Evolutionary conservation across 208 protist genomes (phyloP), one percentile per base, ranked within the genome.

Genomic region (Acanthamoeba lenticulata): DNA sequence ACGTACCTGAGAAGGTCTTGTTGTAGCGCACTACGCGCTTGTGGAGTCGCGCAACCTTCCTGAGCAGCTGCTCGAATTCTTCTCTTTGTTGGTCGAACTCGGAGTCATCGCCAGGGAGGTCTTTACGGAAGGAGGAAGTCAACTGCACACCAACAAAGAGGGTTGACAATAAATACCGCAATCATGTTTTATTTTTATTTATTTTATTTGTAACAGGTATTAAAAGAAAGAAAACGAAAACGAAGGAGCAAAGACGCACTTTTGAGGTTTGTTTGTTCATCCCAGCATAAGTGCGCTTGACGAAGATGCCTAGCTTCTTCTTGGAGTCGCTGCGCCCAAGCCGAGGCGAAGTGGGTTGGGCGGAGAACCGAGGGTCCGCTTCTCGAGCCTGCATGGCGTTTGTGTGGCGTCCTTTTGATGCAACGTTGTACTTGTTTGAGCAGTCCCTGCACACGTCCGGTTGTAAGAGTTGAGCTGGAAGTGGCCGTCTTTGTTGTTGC

Each of bases 61-160:
- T 29, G 57, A 92, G 38, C 38, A 92, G 86, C 86, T 92, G 55
- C 29, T 92, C 86, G 44, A 92, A 92, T 38, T 92, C 86, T 7
- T 77, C 55, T 38, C 86, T 29, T 29, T 74, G 57, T 42, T 34
- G n/a, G 27, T 92, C 86, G 19, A 92, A 92, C 65, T 92, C 86
- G 3, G 55, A 38, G 52, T 92, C 86, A 38, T 5, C 38, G n/a
- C 45, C 60, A 29, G 49, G 44, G 13, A 44, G 34, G 9, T 92
- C 86, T 38, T 92, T 92, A 9, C 86, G 49, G 45, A 57, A 65
- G 38, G 55, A 74, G 42, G 86, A 67, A 21, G 86, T 52, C 49
- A 92, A 49, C 86, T 92, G 44, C 60, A 5, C 6, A 6, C 60
- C 60, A 29, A 79, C 69, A 77, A 77, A 36, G 65, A 42, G 21